Evolutionary conservation across 768 basidiomycete species (phyloP).

Genomic region (Phlebiopsis flavidoalba): DNA sequence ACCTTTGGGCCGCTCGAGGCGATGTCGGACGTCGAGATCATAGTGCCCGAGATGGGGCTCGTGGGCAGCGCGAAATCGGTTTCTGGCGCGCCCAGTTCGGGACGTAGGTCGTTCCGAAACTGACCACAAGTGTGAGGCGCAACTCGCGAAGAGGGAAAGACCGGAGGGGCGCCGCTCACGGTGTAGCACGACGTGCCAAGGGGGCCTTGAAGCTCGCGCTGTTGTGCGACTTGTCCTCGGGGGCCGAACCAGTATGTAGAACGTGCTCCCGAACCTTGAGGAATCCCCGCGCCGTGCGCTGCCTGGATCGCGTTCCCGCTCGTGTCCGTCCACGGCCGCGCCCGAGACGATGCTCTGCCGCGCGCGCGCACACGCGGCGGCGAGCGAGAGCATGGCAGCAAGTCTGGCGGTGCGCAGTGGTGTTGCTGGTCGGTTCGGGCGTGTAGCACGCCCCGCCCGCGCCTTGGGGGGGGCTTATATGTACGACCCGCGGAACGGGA

Average conservation of each 20-base stretch:
- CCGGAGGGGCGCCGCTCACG: conserved; percentile 24
- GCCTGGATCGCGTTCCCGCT: conserved; percentile 54
- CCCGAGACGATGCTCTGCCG: conserved; percentile 54
- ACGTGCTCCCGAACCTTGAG: conserved; percentile 53
- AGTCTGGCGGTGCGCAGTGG: conserved; percentile 4
- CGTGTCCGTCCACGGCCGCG: conserved; percentile 58
- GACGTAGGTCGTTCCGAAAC: conserved; percentile 50
- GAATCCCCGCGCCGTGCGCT: conserved; percentile 59
- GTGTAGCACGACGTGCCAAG: conserved; percentile 57
- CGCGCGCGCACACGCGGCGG: conserved; percentile 13
- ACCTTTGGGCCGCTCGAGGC: conserved; percentile 66
- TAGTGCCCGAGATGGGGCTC: conserved; percentile 46
- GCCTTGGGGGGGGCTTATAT: no score
- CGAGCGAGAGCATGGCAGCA: conserved; percentile 3
- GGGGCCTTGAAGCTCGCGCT: conserved; percentile 50
- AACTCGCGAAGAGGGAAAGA: not conserved
- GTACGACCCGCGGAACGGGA: not conserved
- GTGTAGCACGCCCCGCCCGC: no score
- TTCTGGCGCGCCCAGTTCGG: conserved; percentile 54
- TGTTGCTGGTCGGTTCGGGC: no score
- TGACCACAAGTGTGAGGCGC: conserved; percentile 5
- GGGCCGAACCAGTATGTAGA: conserved; percentile 60
- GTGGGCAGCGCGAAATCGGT: no score
- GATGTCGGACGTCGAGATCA: conserved; percentile 52
- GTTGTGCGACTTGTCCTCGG: conserved; percentile 58